Evolutionary conservation across 148 eudicot genomes (phyloP), one percentile per base, ranked within the genome.

Genomic region (Dysphania ambrosioides): DNA sequence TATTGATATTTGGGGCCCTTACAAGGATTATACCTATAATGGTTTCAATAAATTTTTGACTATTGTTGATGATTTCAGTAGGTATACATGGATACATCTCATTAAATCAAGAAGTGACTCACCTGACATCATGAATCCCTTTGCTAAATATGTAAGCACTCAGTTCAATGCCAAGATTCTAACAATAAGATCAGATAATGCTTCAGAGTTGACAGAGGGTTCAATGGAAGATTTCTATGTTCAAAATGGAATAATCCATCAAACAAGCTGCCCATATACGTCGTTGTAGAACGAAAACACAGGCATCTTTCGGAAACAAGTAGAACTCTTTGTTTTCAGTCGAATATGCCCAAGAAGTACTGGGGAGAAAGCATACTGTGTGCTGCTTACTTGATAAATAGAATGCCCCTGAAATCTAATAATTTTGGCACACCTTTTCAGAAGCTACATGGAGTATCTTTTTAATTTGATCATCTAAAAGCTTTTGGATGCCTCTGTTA

Each of bases 201-300:
- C 63, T 0, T 6, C 6, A 9, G 68, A 72, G 24, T 11, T 72
- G n/a, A 0, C 2, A 6, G 23, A 21, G 12, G 15, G 31, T 0
- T 0, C 7, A 1, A 4, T 42, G 0, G 15, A 12, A 2, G 15
- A 0, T 4, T 26, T 72, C 10, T 72, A 19, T 18, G 11, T 1
- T 8, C 4, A 1, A 6, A 13, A 26, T 0, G 66, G 66, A 1
- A 35, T 35, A 12, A 0, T 35, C 1, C 53, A 60, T 26, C 74
- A 72, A 11, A 72, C 36, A 18, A 12, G 26, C 21, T 72, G 73
- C 19, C 6, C 34, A 11, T 19, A 70, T 8, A 70, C 73, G 3
- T 61, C 73, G 6, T 61, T 49, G 18, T 61, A 70, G n/a, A n/a
- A n/a, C 7, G 74, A 0, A 72, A 72, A 34, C 63, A 72, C 27